Evolutionary conservation across 805 yeast species (phyloP).

Genomic region (Torulaspora quercuum): DNA sequence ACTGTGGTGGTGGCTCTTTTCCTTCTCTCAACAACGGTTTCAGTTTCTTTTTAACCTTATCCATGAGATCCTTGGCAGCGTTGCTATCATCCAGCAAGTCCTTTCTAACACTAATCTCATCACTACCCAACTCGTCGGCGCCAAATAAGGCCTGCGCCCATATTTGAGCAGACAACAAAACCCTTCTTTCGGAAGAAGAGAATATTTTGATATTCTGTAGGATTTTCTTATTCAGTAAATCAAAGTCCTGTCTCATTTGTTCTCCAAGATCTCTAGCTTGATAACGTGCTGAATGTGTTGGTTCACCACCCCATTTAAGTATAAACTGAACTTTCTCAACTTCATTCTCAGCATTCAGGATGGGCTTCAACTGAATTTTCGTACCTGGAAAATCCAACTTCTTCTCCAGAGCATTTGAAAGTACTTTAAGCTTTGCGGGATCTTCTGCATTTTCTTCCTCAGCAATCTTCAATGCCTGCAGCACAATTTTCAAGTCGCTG

Average conservation of each 20-base stretch:
- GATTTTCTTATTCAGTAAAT: conserved; percentile 78
- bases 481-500: conserved; percentile 77
- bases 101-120: conserved; percentile 76
- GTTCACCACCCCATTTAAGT: conserved; percentile 99
- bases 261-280: conserved; percentile 96
- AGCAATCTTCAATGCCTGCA: conserved; percentile 80
- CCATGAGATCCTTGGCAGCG: conserved; percentile 98
- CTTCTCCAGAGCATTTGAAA: conserved; percentile 80
- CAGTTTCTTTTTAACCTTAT: conserved; percentile 91
- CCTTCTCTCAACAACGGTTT: conserved; percentile 94
- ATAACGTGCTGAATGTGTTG: conserved; percentile 93
- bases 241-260: conserved; percentile 87
- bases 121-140: conserved; percentile 70
- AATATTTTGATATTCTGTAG: conserved; percentile 80
- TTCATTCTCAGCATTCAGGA: conserved; percentile 59
- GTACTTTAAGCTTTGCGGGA: conserved; percentile 64
- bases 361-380: conserved; percentile 91
- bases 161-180: conserved; percentile 84
- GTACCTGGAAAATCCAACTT: conserved; percentile 93
- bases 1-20: conserved; percentile 93
- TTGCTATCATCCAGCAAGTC: conserved; percentile 93
- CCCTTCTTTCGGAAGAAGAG: conserved; percentile 93
- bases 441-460: conserved; percentile 79
- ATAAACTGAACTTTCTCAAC: conserved; percentile 95
- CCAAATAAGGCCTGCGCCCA: conserved; percentile 75